A percentile compares a stretch with the other conserved stretches of the same genome.
Conservation (phyloP, 2,329 filamentous ascomycete species). For the Epichloe aotearoae region DNA sequence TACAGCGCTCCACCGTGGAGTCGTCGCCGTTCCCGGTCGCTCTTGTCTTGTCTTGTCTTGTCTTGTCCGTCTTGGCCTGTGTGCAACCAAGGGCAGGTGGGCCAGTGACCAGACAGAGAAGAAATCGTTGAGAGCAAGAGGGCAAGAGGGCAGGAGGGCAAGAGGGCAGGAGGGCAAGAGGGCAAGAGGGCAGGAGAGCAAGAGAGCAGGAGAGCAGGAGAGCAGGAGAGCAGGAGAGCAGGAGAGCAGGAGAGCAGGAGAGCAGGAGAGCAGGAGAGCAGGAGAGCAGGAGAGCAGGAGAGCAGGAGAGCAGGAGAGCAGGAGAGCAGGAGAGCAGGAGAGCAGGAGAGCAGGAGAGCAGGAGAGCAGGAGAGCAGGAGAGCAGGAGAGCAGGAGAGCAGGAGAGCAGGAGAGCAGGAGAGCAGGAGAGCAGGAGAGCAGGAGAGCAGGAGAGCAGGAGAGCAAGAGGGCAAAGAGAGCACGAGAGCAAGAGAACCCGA, state of each 20-base stretch:
- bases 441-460: too few relatives aligned
- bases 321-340: not conserved
- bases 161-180: not conserved
- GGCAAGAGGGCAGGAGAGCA: not conserved
- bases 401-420: too few relatives aligned
- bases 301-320: too few relatives aligned
- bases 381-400: too few relatives aligned
- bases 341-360: too few relatives aligned
- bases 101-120: not conserved
- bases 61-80: not conserved
- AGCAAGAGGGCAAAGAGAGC: not conserved
- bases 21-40: constrained; percentile 6
- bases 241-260: too few relatives aligned
- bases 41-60: not conserved
- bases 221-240: not conserved
- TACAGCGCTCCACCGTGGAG: constrained; percentile 2
- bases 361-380: too few relatives aligned
- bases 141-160: too few relatives aligned
- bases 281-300: not conserved
- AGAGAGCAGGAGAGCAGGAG: not conserved
- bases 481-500: not conserved
- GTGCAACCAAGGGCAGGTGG: not conserved
- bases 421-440: too few relatives aligned
- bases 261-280: not conserved
- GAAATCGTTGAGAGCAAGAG: not conserved